These are phyloP conservation scores for Astragalus glycyphyllos DNA, from an alignment of 306 rosid genomes.

Conservation along the genomic window DNA sequence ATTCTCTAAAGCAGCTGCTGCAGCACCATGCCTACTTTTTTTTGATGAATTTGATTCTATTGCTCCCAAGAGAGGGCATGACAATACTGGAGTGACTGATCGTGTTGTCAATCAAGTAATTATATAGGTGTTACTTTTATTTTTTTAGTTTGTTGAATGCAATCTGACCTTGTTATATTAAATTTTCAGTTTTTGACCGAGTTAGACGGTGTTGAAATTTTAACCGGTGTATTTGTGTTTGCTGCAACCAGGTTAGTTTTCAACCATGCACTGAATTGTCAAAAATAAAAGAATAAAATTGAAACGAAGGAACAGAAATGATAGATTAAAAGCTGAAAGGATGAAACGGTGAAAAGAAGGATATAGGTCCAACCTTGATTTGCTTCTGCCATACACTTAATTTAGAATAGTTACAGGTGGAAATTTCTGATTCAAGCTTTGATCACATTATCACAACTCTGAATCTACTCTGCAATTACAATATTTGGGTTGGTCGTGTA, in stretches of 20 bases:
- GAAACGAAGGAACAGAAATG: not conserved
- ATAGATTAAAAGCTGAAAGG: slow-evolving; percentile 1
- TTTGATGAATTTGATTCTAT: slow-evolving; percentile 97
- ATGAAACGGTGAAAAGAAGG: slow-evolving; percentile 28
- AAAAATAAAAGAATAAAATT: slow-evolving; percentile 16
- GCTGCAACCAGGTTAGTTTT: slow-evolving; percentile 95
- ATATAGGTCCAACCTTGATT: slow-evolving; percentile 13
- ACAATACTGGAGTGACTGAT: slow-evolving; percentile 98
- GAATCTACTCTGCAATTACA: slow-evolving; percentile 10
- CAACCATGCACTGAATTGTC: slow-evolving; percentile 34
- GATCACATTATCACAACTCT: slow-evolving; percentile 8
- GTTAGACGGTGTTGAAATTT: slow-evolving; percentile 93
- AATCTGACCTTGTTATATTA: slow-evolving; percentile 44
- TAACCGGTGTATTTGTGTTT: slow-evolving; percentile 96
- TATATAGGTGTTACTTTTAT: slow-evolving; percentile 31
- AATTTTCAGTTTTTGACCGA: slow-evolving; percentile 86
- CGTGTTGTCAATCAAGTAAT: slow-evolving; percentile 96
- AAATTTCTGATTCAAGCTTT: slow-evolving; percentile 28
- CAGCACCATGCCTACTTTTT: slow-evolving; percentile 95
- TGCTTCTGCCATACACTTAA: slow-evolving; percentile 27
- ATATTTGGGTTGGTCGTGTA: not conserved
- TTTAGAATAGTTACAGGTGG: slow-evolving; percentile 32
- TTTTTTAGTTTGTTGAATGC: slow-evolving; percentile 32
- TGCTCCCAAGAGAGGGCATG: slow-evolving; percentile 99
- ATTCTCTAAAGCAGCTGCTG: slow-evolving; percentile 93